phyloP scores from a whole-genome alignment of 441 rosid genomes.

The Rhodomyrtus psidioides region DNA sequence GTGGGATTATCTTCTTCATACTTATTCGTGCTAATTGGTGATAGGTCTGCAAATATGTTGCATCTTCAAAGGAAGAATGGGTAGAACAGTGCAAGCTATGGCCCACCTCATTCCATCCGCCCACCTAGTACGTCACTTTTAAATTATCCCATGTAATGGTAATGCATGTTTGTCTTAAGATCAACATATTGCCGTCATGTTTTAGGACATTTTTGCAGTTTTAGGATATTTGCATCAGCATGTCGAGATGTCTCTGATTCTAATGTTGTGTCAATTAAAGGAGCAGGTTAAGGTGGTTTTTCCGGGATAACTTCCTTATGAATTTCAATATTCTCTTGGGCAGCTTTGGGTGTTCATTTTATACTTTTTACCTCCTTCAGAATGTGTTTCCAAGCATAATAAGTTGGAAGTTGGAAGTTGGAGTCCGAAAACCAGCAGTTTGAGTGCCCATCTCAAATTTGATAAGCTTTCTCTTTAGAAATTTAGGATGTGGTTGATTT shows the following conservation, averaged over 20 bases:
- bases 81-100: conserved; percentile 85
- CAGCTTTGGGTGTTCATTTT: background rate
- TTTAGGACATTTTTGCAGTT: no score
- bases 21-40: background rate
- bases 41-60: conserved; percentile 72
- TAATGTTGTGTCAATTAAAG: background rate
- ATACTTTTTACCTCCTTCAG: background rate
- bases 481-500: background rate
- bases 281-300: background rate
- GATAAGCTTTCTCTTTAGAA: background rate
- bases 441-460: background rate
- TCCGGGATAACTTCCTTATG: background rate
- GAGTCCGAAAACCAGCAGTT: background rate
- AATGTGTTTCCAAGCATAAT: background rate
- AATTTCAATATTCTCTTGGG: background rate
- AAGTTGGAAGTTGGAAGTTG: background rate
- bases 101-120: conserved; percentile 95
- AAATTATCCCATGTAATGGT: background rate
- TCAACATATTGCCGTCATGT: background rate
- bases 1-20: background rate
- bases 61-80: conserved; percentile 76
- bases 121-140: conserved; percentile 54
- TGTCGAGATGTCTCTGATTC: background rate
- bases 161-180: background rate
- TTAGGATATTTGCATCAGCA: background rate